Conservation (phyloP, 331 rosid genomes). For the Malus hybrid region DNA sequence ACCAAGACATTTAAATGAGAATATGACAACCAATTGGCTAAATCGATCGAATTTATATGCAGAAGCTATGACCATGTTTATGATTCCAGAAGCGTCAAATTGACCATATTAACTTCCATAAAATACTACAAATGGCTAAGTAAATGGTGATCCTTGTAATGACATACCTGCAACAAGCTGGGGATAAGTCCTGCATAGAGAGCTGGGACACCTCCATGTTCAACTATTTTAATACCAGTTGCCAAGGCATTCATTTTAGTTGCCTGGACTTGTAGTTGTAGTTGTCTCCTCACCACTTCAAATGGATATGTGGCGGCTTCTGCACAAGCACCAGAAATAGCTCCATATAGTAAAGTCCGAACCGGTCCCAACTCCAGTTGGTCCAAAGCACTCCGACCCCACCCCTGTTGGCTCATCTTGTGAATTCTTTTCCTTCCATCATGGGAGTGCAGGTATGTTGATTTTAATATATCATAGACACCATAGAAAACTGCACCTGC, state of each 20-base stretch:
- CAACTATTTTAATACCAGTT: slow-evolving; percentile 66
- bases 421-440: slow-evolving; percentile 75
- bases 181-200: slow-evolving; percentile 93
- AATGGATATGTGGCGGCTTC: slow-evolving; percentile 93
- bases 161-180: slow-evolving; percentile 86
- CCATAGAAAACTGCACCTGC: slow-evolving; percentile 95
- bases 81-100: neutral
- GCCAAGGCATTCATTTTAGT: slow-evolving; percentile 72
- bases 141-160: slow-evolving; percentile 13
- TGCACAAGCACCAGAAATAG: slow-evolving; percentile 95
- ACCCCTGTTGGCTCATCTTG: slow-evolving; percentile 54
- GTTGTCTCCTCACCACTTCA: slow-evolving; percentile 87
- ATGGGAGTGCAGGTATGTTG: slow-evolving; percentile 80
- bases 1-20: neutral
- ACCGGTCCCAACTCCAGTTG: slow-evolving; percentile 89
- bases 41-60: neutral
- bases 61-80: neutral
- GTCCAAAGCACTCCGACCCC: slow-evolving; percentile 71
- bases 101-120: neutral
- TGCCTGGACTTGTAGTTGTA: slow-evolving; percentile 83
- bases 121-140: slow-evolving; percentile 1
- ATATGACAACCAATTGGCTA: neutral
- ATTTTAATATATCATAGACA: slow-evolving; percentile 81
- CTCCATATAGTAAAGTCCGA: slow-evolving; percentile 82
- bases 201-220: slow-evolving; percentile 83